Base-by-base conservation (phyloP, 345 rosid genomes). In the rapeseed (Brassica napus) region DNA sequence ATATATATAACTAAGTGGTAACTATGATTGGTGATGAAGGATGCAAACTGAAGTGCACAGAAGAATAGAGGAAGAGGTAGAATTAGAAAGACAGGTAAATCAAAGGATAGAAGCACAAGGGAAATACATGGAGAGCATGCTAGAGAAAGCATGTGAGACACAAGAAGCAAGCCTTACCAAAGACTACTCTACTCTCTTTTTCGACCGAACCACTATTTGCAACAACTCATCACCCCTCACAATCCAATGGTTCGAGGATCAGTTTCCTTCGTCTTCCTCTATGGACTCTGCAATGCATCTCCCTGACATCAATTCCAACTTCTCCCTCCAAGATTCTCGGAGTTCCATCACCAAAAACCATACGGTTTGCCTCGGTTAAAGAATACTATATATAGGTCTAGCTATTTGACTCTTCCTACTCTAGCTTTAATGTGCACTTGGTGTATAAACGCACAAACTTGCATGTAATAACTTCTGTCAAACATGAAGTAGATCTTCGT, bases 81-180 rank as follows among this genome's bases (percentile, higher is more conserved):
- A 89, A 90, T 86, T 95, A 72, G 97, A 95, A 75, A 89, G 93
- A 75, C 99, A 93, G 81, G 97, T 95, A 58, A 97, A 91, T 65
- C 78, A 93, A 69, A 89, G 99, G 88, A 88, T 93, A 65, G 98
- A 91, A 72, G 97, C 97, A 61, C 97, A 95, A 82, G 99, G 97
- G 35, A 91, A 93, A 73, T 95, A 95, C 85, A 95, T 95, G 97
- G 97, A 95, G 67, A 88, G 87, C 76, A 91, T 95, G 76, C 71
- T 95, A 74, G 97, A 91, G 84, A 95, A 93, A 86, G 99, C 97
- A 35, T 89, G 91, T 77, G 97, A 90, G 79, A 93, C 97, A 34
- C 94, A 90, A 8, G 94, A 73, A 79, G 31, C 88, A 8, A 89
- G 89, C 39, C 79, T 80, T 18, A 80, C 69, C n/a, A 69, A 69